These are phyloP conservation scores for Aspergillus transmontanensis DNA, from an alignment of 2,329 filamentous ascomycete genomes.

Conservation along the genomic window DNA sequence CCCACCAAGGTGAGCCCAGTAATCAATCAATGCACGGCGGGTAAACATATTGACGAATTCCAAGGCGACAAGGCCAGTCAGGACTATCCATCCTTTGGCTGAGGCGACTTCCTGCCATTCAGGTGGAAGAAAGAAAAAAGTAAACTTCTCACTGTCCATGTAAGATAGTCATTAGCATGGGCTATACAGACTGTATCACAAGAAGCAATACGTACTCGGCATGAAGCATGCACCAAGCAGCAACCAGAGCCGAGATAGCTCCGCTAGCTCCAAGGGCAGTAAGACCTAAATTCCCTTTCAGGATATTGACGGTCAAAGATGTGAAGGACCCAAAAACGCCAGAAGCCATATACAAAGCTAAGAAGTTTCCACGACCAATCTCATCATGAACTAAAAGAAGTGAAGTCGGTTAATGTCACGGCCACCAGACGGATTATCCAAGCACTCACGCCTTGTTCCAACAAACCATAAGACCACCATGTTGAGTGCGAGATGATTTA, in stretches of 20 bases:
- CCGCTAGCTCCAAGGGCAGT: slow-evolving; percentile 57
- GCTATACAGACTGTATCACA: not conserved
- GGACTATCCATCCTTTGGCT: slow-evolving; percentile 43
- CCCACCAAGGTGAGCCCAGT: slow-evolving; percentile 47
- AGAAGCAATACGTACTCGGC: slow-evolving; percentile 38
- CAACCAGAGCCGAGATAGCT: slow-evolving; percentile 52
- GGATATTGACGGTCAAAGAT: slow-evolving; percentile 49
- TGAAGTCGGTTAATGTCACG: not conserved
- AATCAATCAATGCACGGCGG: slow-evolving; percentile 35
- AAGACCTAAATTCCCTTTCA: slow-evolving; percentile 45
- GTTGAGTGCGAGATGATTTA: slow-evolving; percentile 56
- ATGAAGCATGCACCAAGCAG: slow-evolving; percentile 53
- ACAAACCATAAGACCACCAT: slow-evolving; percentile 58
- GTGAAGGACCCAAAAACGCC: slow-evolving; percentile 51
- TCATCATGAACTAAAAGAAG: slow-evolving; percentile 53
- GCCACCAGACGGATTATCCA: slow-evolving; percentile 10
- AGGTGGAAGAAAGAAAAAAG: slow-evolving; percentile 44
- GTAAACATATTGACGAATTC: slow-evolving; percentile 39
- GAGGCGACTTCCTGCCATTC: slow-evolving; percentile 44
- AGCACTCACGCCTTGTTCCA: slow-evolving; percentile 50
- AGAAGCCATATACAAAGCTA: slow-evolving; percentile 54
- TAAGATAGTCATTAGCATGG: slow-evolving; percentile 1
- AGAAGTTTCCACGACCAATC: slow-evolving; percentile 58
- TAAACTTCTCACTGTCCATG: slow-evolving; percentile 40
- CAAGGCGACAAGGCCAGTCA: slow-evolving; percentile 38